A percentile compares a stretch with the other conserved stretches of the same genome.
phyloP scores from a whole-genome alignment of 345 rosid genomes.

The Hibiscus trionum region DNA sequence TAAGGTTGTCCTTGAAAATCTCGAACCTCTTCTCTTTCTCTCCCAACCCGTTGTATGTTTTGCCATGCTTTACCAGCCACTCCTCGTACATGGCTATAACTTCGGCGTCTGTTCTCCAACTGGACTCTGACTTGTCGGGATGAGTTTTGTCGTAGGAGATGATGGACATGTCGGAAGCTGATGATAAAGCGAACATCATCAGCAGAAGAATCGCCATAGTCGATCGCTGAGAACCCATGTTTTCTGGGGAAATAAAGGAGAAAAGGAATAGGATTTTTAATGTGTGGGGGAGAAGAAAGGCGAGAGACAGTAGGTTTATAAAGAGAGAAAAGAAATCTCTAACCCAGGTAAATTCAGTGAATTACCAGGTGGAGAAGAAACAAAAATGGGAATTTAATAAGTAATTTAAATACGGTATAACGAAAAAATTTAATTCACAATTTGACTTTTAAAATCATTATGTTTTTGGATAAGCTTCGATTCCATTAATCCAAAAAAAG shows the following conservation, averaged over 20 bases:
- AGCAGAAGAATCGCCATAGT: neutral
- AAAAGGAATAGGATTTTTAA: neutral
- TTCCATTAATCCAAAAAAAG: too few relatives aligned
- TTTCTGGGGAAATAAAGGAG: neutral
- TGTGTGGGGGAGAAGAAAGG: neutral
- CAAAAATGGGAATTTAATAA: neutral
- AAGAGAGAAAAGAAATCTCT: neutral
- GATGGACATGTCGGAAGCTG: neutral
- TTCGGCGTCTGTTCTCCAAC: neutral
- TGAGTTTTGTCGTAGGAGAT: neutral
- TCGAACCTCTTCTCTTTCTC: neutral
- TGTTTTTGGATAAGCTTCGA: too few relatives aligned
- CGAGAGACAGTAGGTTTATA: neutral
- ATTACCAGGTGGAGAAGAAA: neutral
- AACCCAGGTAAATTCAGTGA: neutral
- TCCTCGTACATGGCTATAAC: neutral
- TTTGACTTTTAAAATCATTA: too few relatives aligned
- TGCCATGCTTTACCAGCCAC: neutral
- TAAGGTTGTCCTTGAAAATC: neutral
- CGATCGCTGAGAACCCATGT: constrained; percentile 14
- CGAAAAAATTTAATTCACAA: too few relatives aligned
- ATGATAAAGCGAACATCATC: neutral
- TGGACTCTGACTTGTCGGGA: neutral
- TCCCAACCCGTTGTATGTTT: neutral
- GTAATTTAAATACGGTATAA: too few relatives aligned